phyloP scores from a whole-genome alignment of 768 basidiomycete species.

The Mycena indigotica region DNA sequence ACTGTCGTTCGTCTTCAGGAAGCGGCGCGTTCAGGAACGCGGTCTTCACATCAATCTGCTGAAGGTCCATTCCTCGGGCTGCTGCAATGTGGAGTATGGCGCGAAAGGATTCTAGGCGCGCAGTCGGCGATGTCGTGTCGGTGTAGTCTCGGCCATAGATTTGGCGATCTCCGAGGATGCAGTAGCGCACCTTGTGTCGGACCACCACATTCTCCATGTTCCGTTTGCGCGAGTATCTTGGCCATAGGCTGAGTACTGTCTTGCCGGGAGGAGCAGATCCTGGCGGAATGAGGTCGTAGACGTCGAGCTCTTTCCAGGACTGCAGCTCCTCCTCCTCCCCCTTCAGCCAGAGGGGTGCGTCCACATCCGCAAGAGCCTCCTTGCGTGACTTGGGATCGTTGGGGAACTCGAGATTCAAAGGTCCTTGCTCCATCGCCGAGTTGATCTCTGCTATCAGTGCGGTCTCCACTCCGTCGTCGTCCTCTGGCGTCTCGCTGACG shows the following conservation, averaged over 20 bases:
- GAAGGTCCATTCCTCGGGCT: constrained; percentile 25
- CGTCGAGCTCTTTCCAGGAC: constrained; percentile 28
- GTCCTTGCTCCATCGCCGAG: background rate
- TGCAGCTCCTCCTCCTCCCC: constrained; percentile 28
- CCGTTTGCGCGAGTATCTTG: constrained; percentile 32
- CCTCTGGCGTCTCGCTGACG: constrained; percentile 1
- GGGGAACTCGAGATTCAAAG: background rate
- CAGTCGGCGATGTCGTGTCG: constrained; percentile 30
- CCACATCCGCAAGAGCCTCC: background rate
- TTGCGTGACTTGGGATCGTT: background rate
- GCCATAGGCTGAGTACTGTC: constrained; percentile 35
- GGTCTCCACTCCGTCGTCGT: background rate
- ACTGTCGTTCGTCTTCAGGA: constrained; percentile 30
- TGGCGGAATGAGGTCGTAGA: constrained; percentile 29
- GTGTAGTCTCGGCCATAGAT: constrained; percentile 27
- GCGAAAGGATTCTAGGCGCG: constrained; percentile 27
- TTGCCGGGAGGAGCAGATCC: constrained; percentile 15
- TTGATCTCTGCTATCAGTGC: background rate
- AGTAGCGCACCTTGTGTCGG: constrained; percentile 37
- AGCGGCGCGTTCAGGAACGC: constrained; percentile 28
- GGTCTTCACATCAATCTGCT: constrained; percentile 36
- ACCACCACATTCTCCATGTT: constrained; percentile 28
- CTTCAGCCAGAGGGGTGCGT: constrained; percentile 18
- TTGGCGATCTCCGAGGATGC: constrained; percentile 36
- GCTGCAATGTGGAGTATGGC: constrained; percentile 32